Conservation (phyloP, 2,329 filamentous ascomycete species). For the Neopestalotiopsis rosae region DNA sequence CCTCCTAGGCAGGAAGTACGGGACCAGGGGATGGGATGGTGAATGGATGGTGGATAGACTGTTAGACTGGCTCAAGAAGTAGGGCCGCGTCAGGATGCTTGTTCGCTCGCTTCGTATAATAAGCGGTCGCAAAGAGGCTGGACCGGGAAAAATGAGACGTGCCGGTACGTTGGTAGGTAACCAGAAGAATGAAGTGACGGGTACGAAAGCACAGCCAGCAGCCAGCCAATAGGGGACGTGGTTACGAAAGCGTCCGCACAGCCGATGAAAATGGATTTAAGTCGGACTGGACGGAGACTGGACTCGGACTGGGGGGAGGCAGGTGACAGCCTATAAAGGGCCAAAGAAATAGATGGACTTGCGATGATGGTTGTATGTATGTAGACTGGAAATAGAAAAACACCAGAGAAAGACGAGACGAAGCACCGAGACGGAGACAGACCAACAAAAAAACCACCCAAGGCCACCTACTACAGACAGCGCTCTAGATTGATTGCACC, state of each 20-base stretch:
- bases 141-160: constrained; percentile 39
- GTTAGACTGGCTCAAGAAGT: constrained; percentile 16
- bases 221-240: background rate
- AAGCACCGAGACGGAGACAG: background rate
- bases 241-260: background rate
- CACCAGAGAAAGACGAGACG: background rate
- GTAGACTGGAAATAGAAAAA: constrained; percentile 28
- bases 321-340: constrained; percentile 19
- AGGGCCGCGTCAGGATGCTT: constrained; percentile 29
- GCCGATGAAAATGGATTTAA: background rate
- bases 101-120: constrained; percentile 31
- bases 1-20: constrained; percentile 23
- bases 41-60: background rate
- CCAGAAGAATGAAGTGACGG: constrained; percentile 22
- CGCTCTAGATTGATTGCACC: background rate
- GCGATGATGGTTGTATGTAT: constrained; percentile 21
- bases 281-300: background rate
- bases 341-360: constrained; percentile 22
- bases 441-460: background rate
- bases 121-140: constrained; percentile 34
- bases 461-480: background rate
- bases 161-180: constrained; percentile 27
- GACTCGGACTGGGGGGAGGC: background rate
- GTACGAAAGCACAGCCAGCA: background rate
- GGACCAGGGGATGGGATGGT: background rate